Evolutionary conservation across 139 green algal species (phyloP), one percentile per base, ranked within the genome.

Genomic region (Klebsormidium nitens): DNA sequence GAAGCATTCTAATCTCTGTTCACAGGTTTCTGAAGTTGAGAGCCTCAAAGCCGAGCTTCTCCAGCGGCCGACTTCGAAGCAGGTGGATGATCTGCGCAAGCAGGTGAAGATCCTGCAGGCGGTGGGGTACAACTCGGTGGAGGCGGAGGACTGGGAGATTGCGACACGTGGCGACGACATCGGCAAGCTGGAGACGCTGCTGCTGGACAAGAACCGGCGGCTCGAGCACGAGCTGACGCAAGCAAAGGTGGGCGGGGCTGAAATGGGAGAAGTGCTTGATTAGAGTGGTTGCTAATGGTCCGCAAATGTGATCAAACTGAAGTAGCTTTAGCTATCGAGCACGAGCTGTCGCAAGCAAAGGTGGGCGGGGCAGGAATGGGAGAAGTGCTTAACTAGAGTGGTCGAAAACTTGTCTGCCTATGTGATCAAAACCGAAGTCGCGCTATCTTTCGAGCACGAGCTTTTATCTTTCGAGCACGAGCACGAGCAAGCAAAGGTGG

Each of bases 181-280:
- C 1, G 79, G 81, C 0, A 82, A 78, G 0, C 64, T 96, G 63
- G 89, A 96, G 75, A 76, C 76, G 0, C 48, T 92, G 52, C 83
- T 96, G 58, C 69, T 96, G 70, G 65, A 78, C 2, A 96, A 96
- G 62, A 91, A 83, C 65, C 78, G 78, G 26, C 87, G 89, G 56
- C 71, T 96, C 74, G 91, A 96, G 83, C 91, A 96, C 76, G 81
- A 95, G 76, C 71, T 96, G 11, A 96, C 90, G 23, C 84, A 87
- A 77, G 69, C 77, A 1, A 75, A 85, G 44, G 71, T 64, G 11
- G 35, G 42, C 8, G 8, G 14, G 42, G 8, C 11, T 50, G 42
- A 50, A 50, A 50, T 50, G 8, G 42, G 8, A 26, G 42, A 26
- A 26, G 42, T 50, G 8, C 8, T 50, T 50, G 14, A 26, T 50